Evolutionary conservation across 768 basidiomycete genomes (phyloP), one percentile per base, ranked within the genome.

Genomic region (Mycena belliarum): DNA sequence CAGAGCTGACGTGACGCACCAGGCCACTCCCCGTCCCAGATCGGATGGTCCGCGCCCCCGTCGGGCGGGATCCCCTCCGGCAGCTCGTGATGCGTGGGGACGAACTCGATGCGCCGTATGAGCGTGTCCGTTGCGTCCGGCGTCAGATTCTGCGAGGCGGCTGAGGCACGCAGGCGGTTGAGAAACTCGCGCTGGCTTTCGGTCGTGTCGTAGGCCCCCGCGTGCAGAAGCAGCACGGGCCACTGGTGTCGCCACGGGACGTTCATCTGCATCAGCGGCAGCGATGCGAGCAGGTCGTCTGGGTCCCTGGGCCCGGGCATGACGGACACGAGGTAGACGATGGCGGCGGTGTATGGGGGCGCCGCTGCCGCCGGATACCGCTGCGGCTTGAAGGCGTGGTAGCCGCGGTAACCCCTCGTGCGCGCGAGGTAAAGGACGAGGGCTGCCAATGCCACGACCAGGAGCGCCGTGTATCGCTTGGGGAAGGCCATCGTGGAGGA

Each of bases 181-280:
- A 55, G 18, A 24, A 55, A 55, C 5, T 47, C 37, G 15, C 5
- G 4, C 24, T 47, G 44, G 37, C 45, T 55, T 1, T 55, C 45
- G 11, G 9, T 2, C 1, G 45, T 28, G 25, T 38, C 46, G 35
- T 55, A 47, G 7, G 37, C 35, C 7, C 53, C 53, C 7, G 53
- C 53, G 20, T 55, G 53, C 2, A 55, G 35, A 1, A 55, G 53
- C 37, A 55, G n/a, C 18, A 55, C 46, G 24, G 53, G 53, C 53
- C 44, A 55, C 45, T 55, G 44, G 14, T 55, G 26, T 0, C 45
- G 53, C 53, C 53, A 55, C 14, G 53, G 53, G 11, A 55, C 48
- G 38, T 55, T 47, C 24, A 11, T 40, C 45, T 55, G 35, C 53
- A 55, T 55, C 21, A 47, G 53, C 14, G 53, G 25, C n/a, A 55